A percentile compares a stretch with the other conserved stretches of the same genome.
Conservation (phyloP, 805 yeast species). For the Sugiyamaella chiloensis region DNA sequence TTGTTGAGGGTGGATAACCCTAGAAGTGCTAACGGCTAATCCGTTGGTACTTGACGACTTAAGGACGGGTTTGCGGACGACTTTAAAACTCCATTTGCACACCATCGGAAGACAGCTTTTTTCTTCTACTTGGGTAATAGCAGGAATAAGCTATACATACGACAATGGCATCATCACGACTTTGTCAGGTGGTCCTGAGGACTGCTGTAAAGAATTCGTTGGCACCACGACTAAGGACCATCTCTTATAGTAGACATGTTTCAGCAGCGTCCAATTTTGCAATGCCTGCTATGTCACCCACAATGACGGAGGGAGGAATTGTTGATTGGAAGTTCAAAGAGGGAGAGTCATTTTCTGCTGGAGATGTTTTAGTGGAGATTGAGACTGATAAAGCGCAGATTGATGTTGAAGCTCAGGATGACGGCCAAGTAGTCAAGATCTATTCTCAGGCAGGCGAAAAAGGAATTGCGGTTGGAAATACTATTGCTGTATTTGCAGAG, state of each 20-base stretch:
- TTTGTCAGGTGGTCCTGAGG: not conserved
- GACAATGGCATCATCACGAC: slow-evolving; percentile 2
- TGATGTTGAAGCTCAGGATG: slow-evolving; percentile 96
- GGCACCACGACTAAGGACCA: too few species aligned
- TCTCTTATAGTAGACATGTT: not conserved
- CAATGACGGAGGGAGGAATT: slow-evolving; percentile 95
- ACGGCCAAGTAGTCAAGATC: slow-evolving; percentile 83
- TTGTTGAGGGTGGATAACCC: slow-evolving; percentile 7
- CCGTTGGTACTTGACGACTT: too few species aligned
- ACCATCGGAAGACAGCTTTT: not conserved
- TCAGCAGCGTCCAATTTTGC: slow-evolving; percentile 46
- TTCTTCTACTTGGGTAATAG: not conserved
- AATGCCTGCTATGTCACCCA: slow-evolving; percentile 99
- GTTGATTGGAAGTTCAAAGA: slow-evolving; percentile 84
- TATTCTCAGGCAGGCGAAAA: slow-evolving; percentile 64
- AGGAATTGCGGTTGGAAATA: slow-evolving; percentile 78
- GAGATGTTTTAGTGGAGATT: slow-evolving; percentile 94
- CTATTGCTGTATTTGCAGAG: slow-evolving; percentile 88
- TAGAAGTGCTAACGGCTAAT: not conserved
- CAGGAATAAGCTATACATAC: not conserved
- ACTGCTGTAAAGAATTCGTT: not conserved
- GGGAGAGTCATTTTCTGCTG: slow-evolving; percentile 70
- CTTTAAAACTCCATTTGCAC: not conserved
- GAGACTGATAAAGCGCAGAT: slow-evolving; percentile 98
- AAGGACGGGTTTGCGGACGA: too few species aligned